Evolutionary conservation across 2,329 filamentous ascomycete genomes (phyloP).

Genomic region (Claviceps humidiphila): DNA sequence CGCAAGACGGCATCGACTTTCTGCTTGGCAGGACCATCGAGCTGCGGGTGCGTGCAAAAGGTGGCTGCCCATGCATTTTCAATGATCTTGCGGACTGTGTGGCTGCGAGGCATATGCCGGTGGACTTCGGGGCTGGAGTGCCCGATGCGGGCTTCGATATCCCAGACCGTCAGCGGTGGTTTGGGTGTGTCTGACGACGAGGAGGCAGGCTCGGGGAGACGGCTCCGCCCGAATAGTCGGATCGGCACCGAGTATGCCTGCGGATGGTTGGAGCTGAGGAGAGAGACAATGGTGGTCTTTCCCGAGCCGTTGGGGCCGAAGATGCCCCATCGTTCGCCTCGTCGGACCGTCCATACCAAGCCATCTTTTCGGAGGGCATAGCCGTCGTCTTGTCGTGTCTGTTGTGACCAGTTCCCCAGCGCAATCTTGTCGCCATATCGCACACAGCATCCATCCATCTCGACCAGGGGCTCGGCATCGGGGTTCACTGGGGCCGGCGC

Average conservation of each 20-base stretch:
- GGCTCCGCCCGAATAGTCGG: conserved; percentile 67
- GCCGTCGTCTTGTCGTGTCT: conserved; percentile 16
- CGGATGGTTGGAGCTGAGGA: conserved; percentile 91
- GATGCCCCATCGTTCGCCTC: conserved; percentile 80
- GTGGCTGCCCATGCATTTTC: conserved; percentile 88
- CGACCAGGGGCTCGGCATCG: conserved; percentile 57
- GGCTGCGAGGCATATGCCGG: conserved; percentile 70
- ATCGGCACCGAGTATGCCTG: conserved; percentile 86
- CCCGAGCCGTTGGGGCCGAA: conserved; percentile 92
- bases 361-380: conserved; percentile 40
- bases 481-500: conserved; percentile 12
- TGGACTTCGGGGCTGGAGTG: conserved; percentile 93
- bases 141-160: conserved; percentile 78
- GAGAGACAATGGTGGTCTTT: conserved; percentile 85
- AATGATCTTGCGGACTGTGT: conserved; percentile 61
- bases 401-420: conserved; percentile 67
- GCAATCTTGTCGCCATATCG: conserved; percentile 66
- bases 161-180: conserved; percentile 72
- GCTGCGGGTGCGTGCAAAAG: conserved; percentile 55
- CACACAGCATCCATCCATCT: conserved; percentile 78
- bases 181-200: conserved; percentile 30
- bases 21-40: conserved; percentile 42
- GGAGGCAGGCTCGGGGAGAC: conserved; percentile 56
- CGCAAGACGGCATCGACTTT: conserved; percentile 56
- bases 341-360: conserved; percentile 68